A percentile compares a stretch with the other conserved stretches of the same genome.
Evolutionary conservation across 805 yeast species (phyloP).

Genomic region (Metschnikowia hibisci): DNA sequence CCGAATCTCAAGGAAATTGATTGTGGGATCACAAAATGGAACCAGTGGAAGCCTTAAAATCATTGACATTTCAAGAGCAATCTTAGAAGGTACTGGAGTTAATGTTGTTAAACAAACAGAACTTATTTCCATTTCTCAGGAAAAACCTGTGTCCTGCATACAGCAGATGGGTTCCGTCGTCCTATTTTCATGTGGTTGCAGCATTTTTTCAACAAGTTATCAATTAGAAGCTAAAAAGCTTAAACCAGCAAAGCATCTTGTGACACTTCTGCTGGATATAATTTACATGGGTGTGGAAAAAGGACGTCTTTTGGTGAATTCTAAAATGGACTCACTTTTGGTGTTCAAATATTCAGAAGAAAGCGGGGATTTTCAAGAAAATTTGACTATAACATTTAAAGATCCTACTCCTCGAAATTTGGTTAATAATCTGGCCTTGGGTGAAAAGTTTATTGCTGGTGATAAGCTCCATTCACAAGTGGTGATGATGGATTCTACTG

Average conservation of each 20-base stretch:
- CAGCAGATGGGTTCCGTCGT: conserved; percentile 32
- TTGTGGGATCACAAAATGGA: conserved; percentile 25
- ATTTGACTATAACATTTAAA: conserved; percentile 18
- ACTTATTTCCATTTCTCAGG: conserved; percentile 29
- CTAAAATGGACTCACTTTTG: conserved; percentile 34
- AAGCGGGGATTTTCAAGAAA: not conserved
- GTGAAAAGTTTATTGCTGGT: conserved; percentile 25
- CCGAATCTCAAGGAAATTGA: conserved; percentile 32
- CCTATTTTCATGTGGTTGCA: conserved; percentile 29
- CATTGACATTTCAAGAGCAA: conserved; percentile 26
- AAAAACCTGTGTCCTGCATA: conserved; percentile 32
- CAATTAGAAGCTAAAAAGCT: conserved; percentile 30
- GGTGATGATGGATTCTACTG: conserved; percentile 20
- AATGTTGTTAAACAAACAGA: conserved; percentile 24
- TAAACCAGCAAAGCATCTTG: conserved; percentile 23
- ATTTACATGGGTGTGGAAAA: conserved; percentile 21
- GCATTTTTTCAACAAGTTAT: conserved; percentile 32
- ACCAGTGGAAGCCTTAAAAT: conserved; percentile 33
- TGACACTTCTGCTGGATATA: conserved; percentile 30
- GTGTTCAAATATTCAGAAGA: conserved; percentile 21
- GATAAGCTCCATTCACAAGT: conserved; percentile 36
- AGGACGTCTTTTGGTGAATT: conserved; percentile 24
- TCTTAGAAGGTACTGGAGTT: conserved; percentile 14
- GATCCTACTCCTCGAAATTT: conserved; percentile 34
- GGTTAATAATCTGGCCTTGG: conserved; percentile 27